A percentile compares a stretch with the other conserved stretches of the same genome.
Evolutionary conservation across 768 basidiomycete species (phyloP).

Genomic region (Psilocybe sp.): DNA sequence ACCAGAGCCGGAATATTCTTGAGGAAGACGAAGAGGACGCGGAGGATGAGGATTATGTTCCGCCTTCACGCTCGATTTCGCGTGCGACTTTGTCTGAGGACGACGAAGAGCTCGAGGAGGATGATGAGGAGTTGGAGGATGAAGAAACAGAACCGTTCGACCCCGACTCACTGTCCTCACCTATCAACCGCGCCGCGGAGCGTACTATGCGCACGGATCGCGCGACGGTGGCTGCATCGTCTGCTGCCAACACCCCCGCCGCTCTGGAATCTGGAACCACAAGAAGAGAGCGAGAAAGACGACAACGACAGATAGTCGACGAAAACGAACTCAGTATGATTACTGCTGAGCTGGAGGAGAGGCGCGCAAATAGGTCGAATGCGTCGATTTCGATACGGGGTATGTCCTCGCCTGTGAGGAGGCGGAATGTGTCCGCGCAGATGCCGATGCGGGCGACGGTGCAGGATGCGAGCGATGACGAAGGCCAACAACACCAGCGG

Average conservation of each 20-base stretch:
- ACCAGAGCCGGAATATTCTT: conserved; percentile 6
- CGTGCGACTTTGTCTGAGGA: conserved; percentile 11
- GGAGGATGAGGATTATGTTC: conserved; percentile 16
- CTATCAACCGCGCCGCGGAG: conserved; percentile 24
- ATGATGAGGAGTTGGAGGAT: conserved; percentile 26
- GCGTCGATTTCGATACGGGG: conserved; percentile 10
- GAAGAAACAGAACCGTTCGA: conserved; percentile 34
- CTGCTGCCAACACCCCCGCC: conserved; percentile 15
- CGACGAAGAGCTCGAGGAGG: conserved; percentile 18
- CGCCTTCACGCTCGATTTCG: too few relatives aligned
- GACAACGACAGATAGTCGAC: conserved; percentile 33
- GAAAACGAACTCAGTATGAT: conserved; percentile 62
- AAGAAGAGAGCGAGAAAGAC: conserved; percentile 31
- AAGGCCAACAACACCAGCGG: conserved; percentile 2
- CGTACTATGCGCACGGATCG: conserved; percentile 52
- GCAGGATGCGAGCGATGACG: conserved; percentile 18
- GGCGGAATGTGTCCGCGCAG: conserved; percentile 3
- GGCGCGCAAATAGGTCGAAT: conserved; percentile 45
- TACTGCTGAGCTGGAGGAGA: conserved; percentile 63
- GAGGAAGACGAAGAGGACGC: conserved; percentile 30
- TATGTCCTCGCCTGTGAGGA: conserved; percentile 4
- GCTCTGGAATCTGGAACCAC: too few relatives aligned
- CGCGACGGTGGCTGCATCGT: conserved; percentile 47
- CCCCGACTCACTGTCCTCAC: conserved; percentile 23
- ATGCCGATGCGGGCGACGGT: conserved; percentile 12